A percentile compares a stretch with the other conserved stretches of the same genome.
Conservation (phyloP, 164 flowering plant species). For the Stephania japonica region DNA sequence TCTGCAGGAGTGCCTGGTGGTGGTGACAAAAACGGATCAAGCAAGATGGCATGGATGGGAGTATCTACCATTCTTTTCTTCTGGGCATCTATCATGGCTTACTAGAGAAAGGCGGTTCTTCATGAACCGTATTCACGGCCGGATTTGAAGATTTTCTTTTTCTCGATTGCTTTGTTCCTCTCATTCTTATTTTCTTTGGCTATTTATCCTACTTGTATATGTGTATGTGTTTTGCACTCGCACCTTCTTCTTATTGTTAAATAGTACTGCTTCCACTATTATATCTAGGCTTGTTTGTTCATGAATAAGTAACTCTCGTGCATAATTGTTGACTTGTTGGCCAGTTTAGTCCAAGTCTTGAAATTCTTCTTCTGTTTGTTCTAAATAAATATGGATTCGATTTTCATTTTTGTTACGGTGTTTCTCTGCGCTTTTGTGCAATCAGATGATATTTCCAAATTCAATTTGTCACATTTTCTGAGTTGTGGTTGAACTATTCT, state of each 20-base stretch:
- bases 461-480: no score
- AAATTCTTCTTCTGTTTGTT: no score
- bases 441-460: no score
- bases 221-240: neutral
- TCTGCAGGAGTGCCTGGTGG: constrained; percentile 16
- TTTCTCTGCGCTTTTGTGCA: no score
- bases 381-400: no score
- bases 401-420: no score
- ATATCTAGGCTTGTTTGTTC: no score
- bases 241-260: neutral
- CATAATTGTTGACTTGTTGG: no score
- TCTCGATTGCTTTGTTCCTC: neutral
- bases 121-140: neutral
- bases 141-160: neutral
- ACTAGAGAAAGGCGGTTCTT: constrained; percentile 10
- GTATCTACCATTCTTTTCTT: constrained; percentile 25
- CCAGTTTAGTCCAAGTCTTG: no score
- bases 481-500: no score
- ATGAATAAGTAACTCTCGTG: no score
- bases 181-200: neutral
- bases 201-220: neutral
- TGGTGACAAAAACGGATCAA: constrained; percentile 11
- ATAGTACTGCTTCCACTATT: no score
- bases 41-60: constrained; percentile 24
- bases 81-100: constrained; percentile 21